Percentiles rank a stretch among this genome's conserved stretches.
These are phyloP conservation scores for Eucalyptus pauciflora DNA, from an alignment of 345 rosid genomes.

Conservation along the genomic window DNA sequence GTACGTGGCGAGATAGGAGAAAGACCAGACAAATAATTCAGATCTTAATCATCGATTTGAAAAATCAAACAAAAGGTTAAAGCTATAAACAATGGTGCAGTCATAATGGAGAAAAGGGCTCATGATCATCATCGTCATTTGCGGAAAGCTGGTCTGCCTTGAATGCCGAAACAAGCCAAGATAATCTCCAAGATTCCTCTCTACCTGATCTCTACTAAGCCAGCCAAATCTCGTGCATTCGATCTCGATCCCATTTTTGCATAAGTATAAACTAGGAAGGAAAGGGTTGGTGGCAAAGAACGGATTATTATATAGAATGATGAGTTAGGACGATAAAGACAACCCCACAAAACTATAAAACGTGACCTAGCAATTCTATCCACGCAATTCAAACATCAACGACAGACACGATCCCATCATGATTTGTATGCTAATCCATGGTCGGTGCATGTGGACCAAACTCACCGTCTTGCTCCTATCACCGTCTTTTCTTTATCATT, in stretches of 20 bases:
- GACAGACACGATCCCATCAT: not conserved
- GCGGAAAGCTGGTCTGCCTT: not conserved
- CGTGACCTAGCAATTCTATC: not conserved
- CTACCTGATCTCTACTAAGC: not conserved
- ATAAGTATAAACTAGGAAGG: not conserved
- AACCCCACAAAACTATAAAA: not conserved
- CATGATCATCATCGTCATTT: not conserved
- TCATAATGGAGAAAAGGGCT: not conserved
- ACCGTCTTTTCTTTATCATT: not conserved
- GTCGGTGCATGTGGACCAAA: slow-evolving; percentile 45
- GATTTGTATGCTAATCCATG: not conserved
- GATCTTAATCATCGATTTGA: not conserved
- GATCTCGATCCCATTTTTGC: not conserved
- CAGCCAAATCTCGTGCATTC: not conserved
- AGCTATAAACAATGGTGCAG: not conserved
- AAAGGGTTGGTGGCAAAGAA: not conserved
- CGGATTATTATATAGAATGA: not conserved
- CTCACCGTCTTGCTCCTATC: not conserved
- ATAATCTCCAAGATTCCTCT: not conserved
- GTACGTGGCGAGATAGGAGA: not conserved
- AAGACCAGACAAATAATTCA: not conserved
- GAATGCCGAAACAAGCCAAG: not conserved
- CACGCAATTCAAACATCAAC: not conserved
- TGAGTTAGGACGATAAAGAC: not conserved
- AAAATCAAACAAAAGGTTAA: not conserved